Evolutionary conservation across 2,329 filamentous ascomycete species (phyloP).

Genomic region (Talaromyces marneffei): DNA sequence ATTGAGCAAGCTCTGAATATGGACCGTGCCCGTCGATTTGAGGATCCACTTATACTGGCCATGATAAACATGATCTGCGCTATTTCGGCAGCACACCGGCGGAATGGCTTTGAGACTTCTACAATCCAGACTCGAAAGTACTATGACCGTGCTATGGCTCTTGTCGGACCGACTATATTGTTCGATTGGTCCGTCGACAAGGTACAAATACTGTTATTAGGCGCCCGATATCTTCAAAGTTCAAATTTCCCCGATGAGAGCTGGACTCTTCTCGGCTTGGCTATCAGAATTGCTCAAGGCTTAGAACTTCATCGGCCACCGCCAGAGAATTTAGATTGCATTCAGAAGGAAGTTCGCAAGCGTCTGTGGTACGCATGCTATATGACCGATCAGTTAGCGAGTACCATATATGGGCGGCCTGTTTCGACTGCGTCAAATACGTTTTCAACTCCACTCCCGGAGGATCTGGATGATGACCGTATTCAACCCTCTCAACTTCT

Average conservation of each 20-base stretch:
- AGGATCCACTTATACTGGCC: conserved; percentile 8
- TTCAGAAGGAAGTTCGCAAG: conserved; percentile 14
- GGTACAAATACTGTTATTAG: conserved; percentile 12
- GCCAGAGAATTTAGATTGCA: conserved; percentile 7
- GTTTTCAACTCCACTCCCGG: conserved; percentile 12
- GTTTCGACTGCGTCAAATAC: conserved; percentile 12
- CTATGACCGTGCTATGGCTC: conserved; percentile 14
- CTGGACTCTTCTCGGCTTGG: conserved; percentile 14
- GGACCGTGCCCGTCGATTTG: conserved; percentile 7
- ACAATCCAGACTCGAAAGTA: conserved; percentile 13
- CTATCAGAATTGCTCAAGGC: conserved; percentile 13
- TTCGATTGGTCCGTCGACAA: conserved; percentile 15
- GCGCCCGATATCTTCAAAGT: conserved; percentile 14
- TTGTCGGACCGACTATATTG: conserved; percentile 11
- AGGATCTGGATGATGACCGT: conserved; percentile 13
- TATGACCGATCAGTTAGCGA: conserved; percentile 12
- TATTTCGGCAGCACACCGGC: conserved; percentile 10
- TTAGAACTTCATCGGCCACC: conserved; percentile 13
- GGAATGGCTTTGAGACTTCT: conserved; percentile 8
- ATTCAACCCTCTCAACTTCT: conserved; percentile 11
- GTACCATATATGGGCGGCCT: conserved; percentile 13
- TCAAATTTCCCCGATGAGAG: conserved; percentile 15
- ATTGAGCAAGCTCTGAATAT: conserved; percentile 9
- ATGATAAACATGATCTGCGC: conserved; percentile 16
- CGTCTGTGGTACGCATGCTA: conserved; percentile 16